These are phyloP conservation scores for Phanerochaete carnosa DNA, from an alignment of 768 basidiomycete genomes.

Conservation along the genomic window DNA sequence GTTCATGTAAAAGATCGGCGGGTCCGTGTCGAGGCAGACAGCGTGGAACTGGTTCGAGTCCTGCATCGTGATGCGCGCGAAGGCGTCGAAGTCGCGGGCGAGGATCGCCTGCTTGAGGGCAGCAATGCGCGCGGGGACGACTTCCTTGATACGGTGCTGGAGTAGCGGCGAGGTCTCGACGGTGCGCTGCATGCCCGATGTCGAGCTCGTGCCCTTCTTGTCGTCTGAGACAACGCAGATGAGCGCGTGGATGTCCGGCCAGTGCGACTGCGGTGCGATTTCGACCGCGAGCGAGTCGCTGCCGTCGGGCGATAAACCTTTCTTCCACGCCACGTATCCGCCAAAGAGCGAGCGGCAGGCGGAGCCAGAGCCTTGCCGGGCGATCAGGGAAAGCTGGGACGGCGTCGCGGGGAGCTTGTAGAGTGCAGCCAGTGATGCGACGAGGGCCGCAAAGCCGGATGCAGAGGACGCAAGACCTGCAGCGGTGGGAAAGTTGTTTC, in stretches of 20 bases:
- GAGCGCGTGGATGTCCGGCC: constrained; percentile 95
- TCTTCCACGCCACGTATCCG: constrained; percentile 95
- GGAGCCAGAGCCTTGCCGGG: constrained; percentile 96
- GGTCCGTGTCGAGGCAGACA: constrained; percentile 92
- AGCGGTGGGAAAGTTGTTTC: constrained; percentile 99
- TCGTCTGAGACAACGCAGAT: constrained; percentile 95
- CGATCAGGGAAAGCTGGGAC: constrained; percentile 86
- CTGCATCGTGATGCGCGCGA: constrained; percentile 91
- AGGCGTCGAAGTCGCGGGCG: constrained; percentile 78
- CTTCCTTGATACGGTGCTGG: constrained; percentile 79
- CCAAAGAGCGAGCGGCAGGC: constrained; percentile 98
- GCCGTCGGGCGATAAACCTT: constrained; percentile 65
- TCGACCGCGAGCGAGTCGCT: constrained; percentile 86
- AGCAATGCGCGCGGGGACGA: constrained; percentile 88
- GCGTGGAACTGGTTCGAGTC: constrained; percentile 99
- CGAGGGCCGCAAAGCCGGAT: constrained; percentile 94
- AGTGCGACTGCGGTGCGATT: constrained; percentile 81
- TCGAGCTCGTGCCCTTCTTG: constrained; percentile 95
- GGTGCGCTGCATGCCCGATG: constrained; percentile 96
- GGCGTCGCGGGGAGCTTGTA: constrained; percentile 78
- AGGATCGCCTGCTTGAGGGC: constrained; percentile 79
- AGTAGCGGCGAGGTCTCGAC: constrained; percentile 89
- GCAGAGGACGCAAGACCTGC: constrained; percentile 98
- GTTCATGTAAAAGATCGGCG: constrained; percentile 99
- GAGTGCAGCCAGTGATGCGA: constrained; percentile 82